Conservation (phyloP, 176 grass and related monocot genomes). For the Aegilops bicornis region DNA sequence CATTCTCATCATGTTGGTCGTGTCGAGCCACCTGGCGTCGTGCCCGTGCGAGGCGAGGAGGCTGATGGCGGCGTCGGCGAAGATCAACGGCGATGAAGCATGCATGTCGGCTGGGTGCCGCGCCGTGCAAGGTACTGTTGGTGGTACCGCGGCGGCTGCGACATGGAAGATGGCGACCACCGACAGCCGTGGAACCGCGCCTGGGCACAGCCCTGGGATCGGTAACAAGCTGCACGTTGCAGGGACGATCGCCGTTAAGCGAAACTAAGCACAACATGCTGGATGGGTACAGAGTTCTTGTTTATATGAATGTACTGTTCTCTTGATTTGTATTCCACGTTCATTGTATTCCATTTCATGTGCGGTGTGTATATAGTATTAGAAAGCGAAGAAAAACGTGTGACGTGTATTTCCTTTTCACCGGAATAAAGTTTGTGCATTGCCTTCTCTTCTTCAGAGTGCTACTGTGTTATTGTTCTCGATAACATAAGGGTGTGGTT, state of each 20-base stretch:
- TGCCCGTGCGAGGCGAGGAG: slow-evolving; percentile 24
- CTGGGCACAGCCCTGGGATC: slow-evolving; percentile 66
- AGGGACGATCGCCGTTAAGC: slow-evolving; percentile 29
- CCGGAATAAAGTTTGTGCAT: slow-evolving; percentile 4
- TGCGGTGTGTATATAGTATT: neutral
- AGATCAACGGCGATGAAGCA: neutral
- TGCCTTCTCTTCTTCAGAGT: neutral
- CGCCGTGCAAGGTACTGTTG: neutral
- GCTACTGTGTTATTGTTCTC: neutral
- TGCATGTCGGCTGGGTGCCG: neutral
- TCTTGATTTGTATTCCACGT: slow-evolving; percentile 6
- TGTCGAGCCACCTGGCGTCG: neutral
- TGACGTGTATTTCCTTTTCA: neutral
- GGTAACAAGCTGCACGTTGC: slow-evolving; percentile 51
- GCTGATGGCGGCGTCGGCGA: slow-evolving; percentile 5
- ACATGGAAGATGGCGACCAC: slow-evolving; percentile 18
- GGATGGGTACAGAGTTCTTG: neutral
- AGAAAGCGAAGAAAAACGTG: neutral
- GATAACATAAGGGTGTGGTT: too few species aligned
- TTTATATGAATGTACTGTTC: neutral
- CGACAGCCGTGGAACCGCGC: slow-evolving; percentile 48
- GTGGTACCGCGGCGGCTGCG: neutral
- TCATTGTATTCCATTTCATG: too few species aligned
- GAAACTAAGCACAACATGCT: neutral
- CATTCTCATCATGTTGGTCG: slow-evolving; percentile 34